A percentile compares a stretch with the other conserved stretches of the same genome.
Conservation (phyloP, 2,329 filamentous ascomycete species). For the Aspergillus hortae region DNA sequence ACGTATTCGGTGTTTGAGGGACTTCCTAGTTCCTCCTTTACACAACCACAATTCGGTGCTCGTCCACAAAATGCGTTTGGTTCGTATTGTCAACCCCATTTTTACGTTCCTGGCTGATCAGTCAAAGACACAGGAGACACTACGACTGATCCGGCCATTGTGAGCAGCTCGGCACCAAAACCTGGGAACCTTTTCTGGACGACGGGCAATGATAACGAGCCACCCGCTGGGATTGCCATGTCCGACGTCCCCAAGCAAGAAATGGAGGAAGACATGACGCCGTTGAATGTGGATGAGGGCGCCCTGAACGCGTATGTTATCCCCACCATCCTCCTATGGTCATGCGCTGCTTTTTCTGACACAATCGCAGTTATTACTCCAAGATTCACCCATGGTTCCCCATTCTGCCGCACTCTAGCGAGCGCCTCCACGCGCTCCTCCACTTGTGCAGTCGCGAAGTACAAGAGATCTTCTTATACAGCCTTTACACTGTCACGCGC, state of each 20-base stretch:
- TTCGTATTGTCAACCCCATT: constrained; percentile 11
- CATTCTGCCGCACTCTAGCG: constrained; percentile 39
- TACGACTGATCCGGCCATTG: constrained; percentile 37
- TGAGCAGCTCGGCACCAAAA: constrained; percentile 29
- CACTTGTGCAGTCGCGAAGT: constrained; percentile 38
- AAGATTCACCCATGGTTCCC: constrained; percentile 40
- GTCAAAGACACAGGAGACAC: constrained; percentile 23
- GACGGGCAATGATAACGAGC: constrained; percentile 27
- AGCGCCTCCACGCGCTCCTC: constrained; percentile 35
- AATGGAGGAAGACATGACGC: constrained; percentile 32
- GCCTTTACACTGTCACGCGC: constrained; percentile 38
- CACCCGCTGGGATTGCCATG: constrained; percentile 31
- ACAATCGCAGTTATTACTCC: constrained; percentile 34
- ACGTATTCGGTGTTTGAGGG: constrained; percentile 49
- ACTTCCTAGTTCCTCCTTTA: constrained; percentile 40
- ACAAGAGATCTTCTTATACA: constrained; percentile 41
- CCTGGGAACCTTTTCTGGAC: constrained; percentile 40
- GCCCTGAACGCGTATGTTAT: constrained; percentile 37
- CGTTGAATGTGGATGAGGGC: constrained; percentile 36
- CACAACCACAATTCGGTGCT: constrained; percentile 35
- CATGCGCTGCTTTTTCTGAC: constrained; percentile 12
- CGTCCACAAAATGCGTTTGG: constrained; percentile 35
- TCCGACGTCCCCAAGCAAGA: constrained; percentile 29
- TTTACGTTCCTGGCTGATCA: constrained; percentile 8
- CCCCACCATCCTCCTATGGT: neutral